These are phyloP conservation scores for Lolium multiflorum DNA, from an alignment of 176 grass and related monocot species.

Conservation along the genomic window DNA sequence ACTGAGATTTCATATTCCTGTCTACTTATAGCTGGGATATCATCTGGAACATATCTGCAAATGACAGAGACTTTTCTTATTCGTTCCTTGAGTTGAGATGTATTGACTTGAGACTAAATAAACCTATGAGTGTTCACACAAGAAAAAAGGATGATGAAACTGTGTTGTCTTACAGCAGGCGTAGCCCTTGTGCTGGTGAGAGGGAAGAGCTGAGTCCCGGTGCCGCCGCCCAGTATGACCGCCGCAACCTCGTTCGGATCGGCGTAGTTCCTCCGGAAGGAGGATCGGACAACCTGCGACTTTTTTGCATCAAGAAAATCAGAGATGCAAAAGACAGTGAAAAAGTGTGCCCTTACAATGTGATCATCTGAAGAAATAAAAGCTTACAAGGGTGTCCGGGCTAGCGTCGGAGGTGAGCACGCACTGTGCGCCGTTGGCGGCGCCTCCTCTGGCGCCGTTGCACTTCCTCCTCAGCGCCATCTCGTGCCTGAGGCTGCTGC, in stretches of 20 bases:
- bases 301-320: constrained; percentile 13
- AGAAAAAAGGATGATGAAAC: neutral
- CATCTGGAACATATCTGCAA: neutral
- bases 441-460: constrained; percentile 34
- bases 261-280: constrained; percentile 63
- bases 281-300: constrained; percentile 59
- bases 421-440: constrained; percentile 31
- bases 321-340: neutral
- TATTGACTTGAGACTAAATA: neutral
- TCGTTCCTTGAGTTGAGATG: neutral
- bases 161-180: constrained; percentile 70
- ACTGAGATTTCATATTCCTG: neutral
- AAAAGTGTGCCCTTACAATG: too few relatives aligned
- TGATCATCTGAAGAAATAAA: neutral
- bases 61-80: neutral
- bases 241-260: constrained; percentile 83
- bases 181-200: constrained; percentile 95
- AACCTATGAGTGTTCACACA: neutral
- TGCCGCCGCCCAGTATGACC: constrained; percentile 88
- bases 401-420: constrained; percentile 63
- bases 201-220: constrained; percentile 80
- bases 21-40: constrained; percentile 18
- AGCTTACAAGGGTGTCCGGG: constrained; percentile 55
- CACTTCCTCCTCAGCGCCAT: constrained; percentile 44
- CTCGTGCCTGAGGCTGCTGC: constrained; percentile 46